Evolutionary conservation across 2,329 filamentous ascomycete genomes (phyloP).

Genomic region (Ustulina deusta): DNA sequence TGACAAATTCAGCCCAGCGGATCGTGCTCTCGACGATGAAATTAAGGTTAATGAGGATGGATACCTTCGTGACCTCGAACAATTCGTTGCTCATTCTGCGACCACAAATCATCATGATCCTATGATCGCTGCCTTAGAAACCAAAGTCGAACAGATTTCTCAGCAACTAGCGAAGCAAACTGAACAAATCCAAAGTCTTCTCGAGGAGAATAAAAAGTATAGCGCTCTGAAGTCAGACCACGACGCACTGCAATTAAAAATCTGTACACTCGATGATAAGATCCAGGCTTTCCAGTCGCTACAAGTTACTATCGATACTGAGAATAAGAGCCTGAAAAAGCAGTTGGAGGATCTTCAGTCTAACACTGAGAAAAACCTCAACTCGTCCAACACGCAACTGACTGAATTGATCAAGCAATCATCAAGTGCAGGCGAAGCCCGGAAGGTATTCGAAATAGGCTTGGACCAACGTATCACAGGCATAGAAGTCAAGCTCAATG

Average conservation of each 20-base stretch:
- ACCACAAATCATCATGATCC: slow-evolving; percentile 30
- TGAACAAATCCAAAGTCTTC: slow-evolving; percentile 36
- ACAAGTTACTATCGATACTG: slow-evolving; percentile 16
- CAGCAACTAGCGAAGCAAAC: slow-evolving; percentile 34
- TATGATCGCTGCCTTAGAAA: slow-evolving; percentile 40
- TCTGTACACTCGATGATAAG: neutral
- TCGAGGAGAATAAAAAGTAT: slow-evolving; percentile 33
- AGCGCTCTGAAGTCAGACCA: slow-evolving; percentile 33
- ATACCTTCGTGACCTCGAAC: slow-evolving; percentile 39
- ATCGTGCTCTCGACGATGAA: slow-evolving; percentile 41
- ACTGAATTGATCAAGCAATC: slow-evolving; percentile 2
- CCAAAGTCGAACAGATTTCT: slow-evolving; percentile 41
- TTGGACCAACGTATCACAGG: slow-evolving; percentile 20
- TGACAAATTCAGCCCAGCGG: slow-evolving; percentile 34
- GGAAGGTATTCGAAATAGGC: neutral
- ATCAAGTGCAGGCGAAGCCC: neutral
- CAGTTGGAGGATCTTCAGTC: slow-evolving; percentile 23
- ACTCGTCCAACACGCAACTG: slow-evolving; percentile 1
- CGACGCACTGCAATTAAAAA: slow-evolving; percentile 15
- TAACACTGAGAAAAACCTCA: slow-evolving; percentile 6
- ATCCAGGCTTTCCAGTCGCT: slow-evolving; percentile 20
- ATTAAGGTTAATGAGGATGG: slow-evolving; percentile 35
- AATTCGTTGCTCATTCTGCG: slow-evolving; percentile 32
- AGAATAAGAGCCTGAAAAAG: slow-evolving; percentile 26
- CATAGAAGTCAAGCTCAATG: slow-evolving; percentile 23